A percentile compares a stretch with the other conserved stretches of the same genome.
Conservation (phyloP, 768 basidiomycete genomes). For the Candolleomyces eurysporus region DNA sequence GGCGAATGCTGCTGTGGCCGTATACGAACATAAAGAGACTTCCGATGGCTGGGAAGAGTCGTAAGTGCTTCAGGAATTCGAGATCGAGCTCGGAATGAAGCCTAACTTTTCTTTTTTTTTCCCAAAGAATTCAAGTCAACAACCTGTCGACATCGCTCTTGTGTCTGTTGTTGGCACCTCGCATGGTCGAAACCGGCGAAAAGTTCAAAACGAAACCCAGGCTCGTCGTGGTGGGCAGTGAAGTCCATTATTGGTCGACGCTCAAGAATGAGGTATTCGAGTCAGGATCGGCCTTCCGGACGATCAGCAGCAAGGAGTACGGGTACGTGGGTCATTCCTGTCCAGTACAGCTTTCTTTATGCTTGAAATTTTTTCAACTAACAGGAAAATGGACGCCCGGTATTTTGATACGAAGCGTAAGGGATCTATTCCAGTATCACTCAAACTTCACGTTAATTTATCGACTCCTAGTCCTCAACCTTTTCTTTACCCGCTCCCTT, state of each 20-base stretch:
- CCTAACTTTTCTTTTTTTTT: not conserved
- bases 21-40: conserved; percentile 16
- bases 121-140: conserved; percentile 44
- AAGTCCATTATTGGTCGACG: conserved; percentile 29
- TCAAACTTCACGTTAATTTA: not conserved
- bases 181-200: conserved; percentile 32
- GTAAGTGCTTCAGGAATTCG: conserved; percentile 22
- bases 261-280: conserved; percentile 20
- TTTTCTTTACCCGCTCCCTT: conserved; percentile 39
- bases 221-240: conserved; percentile 41
- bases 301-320: conserved; percentile 25
- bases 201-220: conserved; percentile 23
- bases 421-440: not conserved
- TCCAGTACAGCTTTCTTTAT: too few relatives aligned
- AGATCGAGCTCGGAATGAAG: not conserved
- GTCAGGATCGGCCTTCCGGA: conserved; percentile 22
- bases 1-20: conserved; percentile 36
- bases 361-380: too few relatives aligned
- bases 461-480: conserved; percentile 33
- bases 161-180: conserved; percentile 37
- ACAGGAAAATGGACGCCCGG: conserved; percentile 1
- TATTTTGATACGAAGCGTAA: conserved; percentile 6
- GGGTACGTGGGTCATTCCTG: too few relatives aligned
- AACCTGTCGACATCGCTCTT: conserved; percentile 36
- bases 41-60: conserved; percentile 45